Conservation (phyloP, 441 rosid species). For the Theobroma grandiflorum region DNA sequence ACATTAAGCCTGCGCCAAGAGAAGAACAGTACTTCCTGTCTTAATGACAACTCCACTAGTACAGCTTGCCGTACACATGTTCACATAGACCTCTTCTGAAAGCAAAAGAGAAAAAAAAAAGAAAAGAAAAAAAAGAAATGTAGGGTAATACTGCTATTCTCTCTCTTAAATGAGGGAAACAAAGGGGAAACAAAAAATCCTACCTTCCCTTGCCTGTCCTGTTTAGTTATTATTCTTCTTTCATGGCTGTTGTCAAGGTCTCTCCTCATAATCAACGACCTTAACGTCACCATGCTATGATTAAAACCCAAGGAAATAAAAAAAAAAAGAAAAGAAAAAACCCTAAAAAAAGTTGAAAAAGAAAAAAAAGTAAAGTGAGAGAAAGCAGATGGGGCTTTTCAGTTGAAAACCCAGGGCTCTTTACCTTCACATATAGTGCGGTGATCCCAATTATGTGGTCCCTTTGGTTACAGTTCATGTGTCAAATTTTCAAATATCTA, state of each 20-base stretch:
- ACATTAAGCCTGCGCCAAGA: not conserved
- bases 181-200: not conserved
- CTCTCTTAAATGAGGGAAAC: not conserved
- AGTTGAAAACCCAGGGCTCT: conserved; percentile 6
- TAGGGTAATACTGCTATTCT: not conserved
- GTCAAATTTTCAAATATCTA: not conserved
- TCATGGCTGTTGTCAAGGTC: conserved; percentile 25
- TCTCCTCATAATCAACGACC: conserved; percentile 14
- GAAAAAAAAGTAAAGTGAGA: not conserved
- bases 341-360: not conserved
- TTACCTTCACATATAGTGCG: conserved; percentile 54
- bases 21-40: not conserved
- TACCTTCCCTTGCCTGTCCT: not conserved
- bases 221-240: not conserved
- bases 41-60: not conserved
- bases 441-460: conserved; percentile 36
- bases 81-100: not conserved
- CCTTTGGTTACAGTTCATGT: conserved; percentile 1
- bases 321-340: not conserved
- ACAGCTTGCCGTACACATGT: not conserved
- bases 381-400: not conserved
- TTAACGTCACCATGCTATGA: conserved; percentile 10
- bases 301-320: not conserved
- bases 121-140: not conserved
- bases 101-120: not conserved